Percentiles rank a stretch among this genome's conserved stretches.
Evolutionary conservation across 1,284 basidiomycete species (phyloP).

Genomic region (Salmacisia buchloeana): DNA sequence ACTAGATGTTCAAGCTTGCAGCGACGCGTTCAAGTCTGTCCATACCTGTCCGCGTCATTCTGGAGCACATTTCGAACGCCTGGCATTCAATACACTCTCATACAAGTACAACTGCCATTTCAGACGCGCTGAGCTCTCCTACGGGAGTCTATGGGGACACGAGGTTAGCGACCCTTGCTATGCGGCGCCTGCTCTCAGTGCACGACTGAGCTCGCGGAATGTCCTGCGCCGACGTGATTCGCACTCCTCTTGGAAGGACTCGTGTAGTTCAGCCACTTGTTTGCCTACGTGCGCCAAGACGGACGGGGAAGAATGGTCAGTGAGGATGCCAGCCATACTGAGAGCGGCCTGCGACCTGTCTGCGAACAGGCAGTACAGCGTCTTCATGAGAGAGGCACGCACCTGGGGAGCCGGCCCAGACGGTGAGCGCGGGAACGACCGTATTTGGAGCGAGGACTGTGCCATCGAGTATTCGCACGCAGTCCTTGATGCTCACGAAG

Average conservation of each 20-base stretch:
- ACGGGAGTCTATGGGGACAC: not conserved
- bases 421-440: slow-evolving; percentile 78
- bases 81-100: no score
- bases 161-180: not conserved
- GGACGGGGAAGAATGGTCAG: not conserved
- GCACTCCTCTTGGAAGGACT: slow-evolving; percentile 7
- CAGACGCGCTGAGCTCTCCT: no score
- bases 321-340: not conserved
- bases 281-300: not conserved
- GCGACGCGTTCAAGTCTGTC: no score
- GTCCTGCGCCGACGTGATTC: slow-evolving; percentile 3
- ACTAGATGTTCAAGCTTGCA: slow-evolving; percentile 17
- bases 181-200: not conserved
- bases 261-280: slow-evolving; percentile 5
- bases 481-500: slow-evolving; percentile 94
- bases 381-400: slow-evolving; percentile 16
- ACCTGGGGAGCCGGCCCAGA: slow-evolving; percentile 88
- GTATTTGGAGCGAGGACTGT: slow-evolving; percentile 86
- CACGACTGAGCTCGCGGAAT: slow-evolving; percentile 4
- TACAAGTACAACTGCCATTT: no score
- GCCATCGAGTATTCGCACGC: slow-evolving; percentile 77
- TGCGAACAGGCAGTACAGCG: not conserved
- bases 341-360: not conserved
- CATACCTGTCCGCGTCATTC: no score
- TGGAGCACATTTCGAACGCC: no score